phyloP scores from a whole-genome alignment of 108 stramenopile genomes.

The Nitzschia palea region DNA sequence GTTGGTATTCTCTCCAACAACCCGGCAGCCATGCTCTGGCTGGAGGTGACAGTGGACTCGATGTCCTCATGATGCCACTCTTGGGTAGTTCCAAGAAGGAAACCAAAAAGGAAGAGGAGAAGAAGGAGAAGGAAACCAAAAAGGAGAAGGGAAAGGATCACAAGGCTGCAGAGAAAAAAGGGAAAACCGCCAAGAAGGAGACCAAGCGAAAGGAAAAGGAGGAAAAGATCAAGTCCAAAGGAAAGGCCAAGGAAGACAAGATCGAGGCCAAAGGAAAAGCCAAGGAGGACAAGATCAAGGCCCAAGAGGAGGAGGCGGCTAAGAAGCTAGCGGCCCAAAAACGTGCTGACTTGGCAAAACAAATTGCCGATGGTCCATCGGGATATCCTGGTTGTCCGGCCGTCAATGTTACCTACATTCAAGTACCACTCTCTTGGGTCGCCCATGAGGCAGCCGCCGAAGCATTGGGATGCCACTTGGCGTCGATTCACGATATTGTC shows the following conservation, averaged over 20 bases:
- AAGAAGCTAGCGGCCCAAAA: not conserved
- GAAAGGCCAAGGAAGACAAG: not conserved
- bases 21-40: not conserved
- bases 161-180: not conserved
- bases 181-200: not conserved
- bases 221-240: not conserved
- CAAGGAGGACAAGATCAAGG: not conserved
- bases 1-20: not conserved
- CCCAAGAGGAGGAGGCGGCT: not conserved
- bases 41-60: not conserved
- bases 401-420: constrained; percentile 10
- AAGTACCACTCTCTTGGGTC: not conserved
- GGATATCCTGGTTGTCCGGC: constrained; percentile 1
- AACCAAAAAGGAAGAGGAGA: not conserved
- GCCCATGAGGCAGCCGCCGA: constrained; percentile 1
- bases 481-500: not conserved
- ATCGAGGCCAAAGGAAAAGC: constrained; percentile 5
- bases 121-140: not conserved
- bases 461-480: constrained; percentile 9
- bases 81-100: not conserved
- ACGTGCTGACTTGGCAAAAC: not conserved
- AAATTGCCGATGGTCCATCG: not conserved
- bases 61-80: not conserved
- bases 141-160: not conserved
- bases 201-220: constrained; percentile 6